Base-by-base conservation (phyloP, 2,329 filamentous ascomycete species). In the Ophidiomyces ophidiicola region DNA sequence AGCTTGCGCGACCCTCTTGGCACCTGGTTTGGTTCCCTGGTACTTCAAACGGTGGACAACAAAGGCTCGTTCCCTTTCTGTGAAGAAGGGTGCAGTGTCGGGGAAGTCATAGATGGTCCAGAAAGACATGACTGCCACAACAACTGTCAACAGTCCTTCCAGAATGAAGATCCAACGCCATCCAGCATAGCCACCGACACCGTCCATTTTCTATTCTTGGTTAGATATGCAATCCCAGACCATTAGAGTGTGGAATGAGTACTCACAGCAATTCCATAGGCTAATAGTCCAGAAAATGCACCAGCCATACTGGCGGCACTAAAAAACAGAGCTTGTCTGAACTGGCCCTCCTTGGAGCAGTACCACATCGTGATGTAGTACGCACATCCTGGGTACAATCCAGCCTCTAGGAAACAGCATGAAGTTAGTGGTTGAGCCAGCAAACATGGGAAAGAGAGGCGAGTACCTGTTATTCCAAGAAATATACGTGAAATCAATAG, bases 111-210 rank as follows among this genome's bases (percentile, higher is more conserved):
- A 57, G 7, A 70, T 62, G n/a, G 58, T 54, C 42, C 64, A 66
- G 35, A 61, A 67, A 8, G 63, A 60, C 2, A 60, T 32, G 5
- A 61, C 36, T 1, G 64, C 64, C 3, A 69, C 54, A 3, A 64
- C 35, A 6, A 67, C 53, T 1, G 66, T 69, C 2, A 64, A 50
- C 1, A 70, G 50, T 2, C 68, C 68, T 46, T 71, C 68, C 8
- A 69, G 49, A 26, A 69, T 68, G 43, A 69, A 67, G 32, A 68
- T 66, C 67, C 67, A 68, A 35, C 66, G 54, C 67, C 67, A 70
- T 31, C 65, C 67, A 11, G 55, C 55, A 32, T 61, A 62, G 5
- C 63, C 63, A 3, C 59, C 62, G 4, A 67, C 56, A 1, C 69
- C 69, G 34, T 68, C 62, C 65, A 72, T 70, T 52, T 67, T 63